Evolutionary conservation across 306 rosid species (phyloP), one percentile per base, ranked within the genome.

Genomic region (Rosa lucieae): DNA sequence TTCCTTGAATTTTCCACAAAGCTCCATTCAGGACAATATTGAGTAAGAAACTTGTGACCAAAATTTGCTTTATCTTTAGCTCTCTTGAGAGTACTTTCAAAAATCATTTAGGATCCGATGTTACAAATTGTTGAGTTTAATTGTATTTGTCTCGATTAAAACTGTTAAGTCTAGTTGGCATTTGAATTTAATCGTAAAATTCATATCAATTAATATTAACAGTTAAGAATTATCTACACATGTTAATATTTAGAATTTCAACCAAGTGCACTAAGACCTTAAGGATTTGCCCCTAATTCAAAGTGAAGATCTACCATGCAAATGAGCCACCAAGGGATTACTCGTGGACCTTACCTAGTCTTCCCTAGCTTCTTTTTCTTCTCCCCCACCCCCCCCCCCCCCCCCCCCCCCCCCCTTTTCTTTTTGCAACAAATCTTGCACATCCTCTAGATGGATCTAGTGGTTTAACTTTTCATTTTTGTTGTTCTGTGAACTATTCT

Each of bases 1-100:
- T 23, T 84, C 86, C 84, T 62, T 83, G 53, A 77, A 65, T 73
- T 74, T 44, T 84, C 77, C 84, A 77, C 61, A 43, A 46, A 74
- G 75, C 70, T 72, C 52, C 47, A 8, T 18, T 40, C 66, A 4
- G 48, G 68, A 26, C 59, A 37, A 10, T 46, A 44, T 14, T 7
- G 14, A 65, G 70, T 66, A 26, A 75, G 80, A 46, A 44, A 44
- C 67, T 80, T 68, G 79, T 66, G 75, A 67, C 49, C 69, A 40
- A 15, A 15, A 6, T 65, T 35, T 56, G 4, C 29, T 56, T n/a
- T 55, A 55, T 9, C 32, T 8, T 55, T 56, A n/a, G 63, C 32
- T n/a, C 47, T n/a, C 35, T 58, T 58, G 15, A 23, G 37, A 10
- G 37, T 10, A 23, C 66, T 23, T 59, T 59, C 12, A 10, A 9